phyloP scores from a whole-genome alignment of 257 asterid genomes.

The Forsythia viridissima region DNA sequence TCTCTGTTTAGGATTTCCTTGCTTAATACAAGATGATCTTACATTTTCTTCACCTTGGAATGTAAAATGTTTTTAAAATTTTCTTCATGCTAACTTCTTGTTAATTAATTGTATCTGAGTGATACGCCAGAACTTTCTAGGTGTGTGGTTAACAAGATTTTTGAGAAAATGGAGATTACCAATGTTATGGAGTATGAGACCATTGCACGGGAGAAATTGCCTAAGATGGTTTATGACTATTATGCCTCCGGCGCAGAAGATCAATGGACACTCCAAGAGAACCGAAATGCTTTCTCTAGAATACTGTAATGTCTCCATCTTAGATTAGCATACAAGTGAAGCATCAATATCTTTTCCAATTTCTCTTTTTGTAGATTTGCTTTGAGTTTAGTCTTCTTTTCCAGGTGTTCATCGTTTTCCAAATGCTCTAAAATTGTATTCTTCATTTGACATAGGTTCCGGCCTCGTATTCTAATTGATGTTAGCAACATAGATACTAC shows the following conservation, averaged over 20 bases:
- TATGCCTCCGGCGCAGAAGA: conserved; percentile 81
- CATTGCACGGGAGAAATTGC: conserved; percentile 58
- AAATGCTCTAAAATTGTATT: not conserved
- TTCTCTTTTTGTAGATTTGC: not conserved
- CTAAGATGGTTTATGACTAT: conserved; percentile 71
- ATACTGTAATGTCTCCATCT: conserved; percentile 47
- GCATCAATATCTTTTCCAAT: not conserved
- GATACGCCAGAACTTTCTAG: not conserved
- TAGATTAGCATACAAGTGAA: not conserved
- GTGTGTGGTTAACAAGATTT: conserved; percentile 16
- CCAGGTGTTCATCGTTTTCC: not conserved
- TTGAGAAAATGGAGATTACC: conserved; percentile 53
- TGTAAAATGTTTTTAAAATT: not conserved
- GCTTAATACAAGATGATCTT: not conserved
- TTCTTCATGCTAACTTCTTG: not conserved
- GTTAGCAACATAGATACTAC: conserved; percentile 67
- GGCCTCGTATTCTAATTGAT: conserved; percentile 84
- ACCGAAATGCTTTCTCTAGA: conserved; percentile 60
- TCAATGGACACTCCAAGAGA: conserved; percentile 73
- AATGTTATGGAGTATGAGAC: conserved; percentile 67
- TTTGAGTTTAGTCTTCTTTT: not conserved
- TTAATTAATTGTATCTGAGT: conserved; percentile 16
- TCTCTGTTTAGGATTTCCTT: not conserved
- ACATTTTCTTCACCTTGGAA: not conserved
- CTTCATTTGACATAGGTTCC: conserved; percentile 46